These are phyloP conservation scores for Quercus cerris DNA, from an alignment of 306 rosid genomes.

Conservation along the genomic window DNA sequence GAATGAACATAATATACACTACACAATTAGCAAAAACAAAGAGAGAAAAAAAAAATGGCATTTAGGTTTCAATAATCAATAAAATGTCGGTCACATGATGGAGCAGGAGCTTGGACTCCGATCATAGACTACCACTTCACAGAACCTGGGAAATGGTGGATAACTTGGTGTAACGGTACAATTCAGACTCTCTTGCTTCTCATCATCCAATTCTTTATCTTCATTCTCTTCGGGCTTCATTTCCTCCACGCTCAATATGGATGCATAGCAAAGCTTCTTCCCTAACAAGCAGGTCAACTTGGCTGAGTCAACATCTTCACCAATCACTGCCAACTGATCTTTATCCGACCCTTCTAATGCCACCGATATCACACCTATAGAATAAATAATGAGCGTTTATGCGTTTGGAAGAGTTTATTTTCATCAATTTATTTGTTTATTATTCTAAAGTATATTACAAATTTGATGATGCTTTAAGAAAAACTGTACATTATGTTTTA, in stretches of 20 bases:
- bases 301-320: slow-evolving; percentile 14
- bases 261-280: background rate
- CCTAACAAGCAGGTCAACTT: slow-evolving; percentile 1
- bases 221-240: background rate
- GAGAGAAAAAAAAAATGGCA: background rate
- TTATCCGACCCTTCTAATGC: slow-evolving; percentile 20
- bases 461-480: too few relatives aligned
- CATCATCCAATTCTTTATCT: background rate
- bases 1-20: too few relatives aligned
- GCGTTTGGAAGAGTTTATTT: too few relatives aligned
- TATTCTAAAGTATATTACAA: too few relatives aligned
- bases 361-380: slow-evolving; percentile 36
- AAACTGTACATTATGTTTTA: too few relatives aligned
- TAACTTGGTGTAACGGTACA: background rate
- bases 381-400: background rate
- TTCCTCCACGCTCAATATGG: background rate
- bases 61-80: background rate
- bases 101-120: background rate
- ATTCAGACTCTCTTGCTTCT: background rate
- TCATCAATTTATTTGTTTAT: too few relatives aligned
- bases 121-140: background rate
- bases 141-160: background rate
- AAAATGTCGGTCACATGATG: background rate
- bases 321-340: slow-evolving; percentile 31
- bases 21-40: background rate